Conservation (phyloP, 306 rosid genomes). For the Dryas drummondii region DNA sequence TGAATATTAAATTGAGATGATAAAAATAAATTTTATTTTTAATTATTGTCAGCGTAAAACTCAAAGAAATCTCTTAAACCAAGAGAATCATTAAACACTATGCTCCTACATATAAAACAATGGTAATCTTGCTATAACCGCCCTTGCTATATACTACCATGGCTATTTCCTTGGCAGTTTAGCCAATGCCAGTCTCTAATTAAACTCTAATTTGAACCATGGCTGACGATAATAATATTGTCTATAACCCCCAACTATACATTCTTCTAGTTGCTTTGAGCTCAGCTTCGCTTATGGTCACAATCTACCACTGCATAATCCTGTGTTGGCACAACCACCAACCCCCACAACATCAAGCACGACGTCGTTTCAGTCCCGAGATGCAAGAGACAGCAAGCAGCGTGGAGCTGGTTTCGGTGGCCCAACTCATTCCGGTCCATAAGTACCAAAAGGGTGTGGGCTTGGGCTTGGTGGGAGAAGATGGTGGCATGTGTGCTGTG, state of each 20-base stretch:
- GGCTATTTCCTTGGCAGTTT: background rate
- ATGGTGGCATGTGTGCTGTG: conserved; percentile 42
- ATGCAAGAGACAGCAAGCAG: background rate
- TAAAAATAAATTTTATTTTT: too few relatives aligned
- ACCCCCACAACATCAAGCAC: background rate
- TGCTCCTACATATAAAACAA: background rate
- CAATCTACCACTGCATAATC: conserved; percentile 43
- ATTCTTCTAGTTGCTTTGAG: conserved; percentile 42
- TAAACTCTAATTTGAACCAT: conserved; percentile 16
- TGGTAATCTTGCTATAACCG: background rate
- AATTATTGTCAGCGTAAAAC: too few relatives aligned
- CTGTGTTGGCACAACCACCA: conserved; percentile 35
- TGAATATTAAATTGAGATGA: too few relatives aligned
- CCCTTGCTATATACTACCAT: background rate
- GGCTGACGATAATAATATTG: background rate
- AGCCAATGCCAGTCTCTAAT: background rate
- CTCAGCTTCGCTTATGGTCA: conserved; percentile 43
- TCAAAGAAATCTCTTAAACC: too few relatives aligned
- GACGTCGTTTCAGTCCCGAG: background rate
- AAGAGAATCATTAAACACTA: too few relatives aligned
- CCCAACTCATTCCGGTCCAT: conserved; percentile 46
- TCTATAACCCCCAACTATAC: conserved; percentile 8
- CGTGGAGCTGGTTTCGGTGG: conserved; percentile 9
- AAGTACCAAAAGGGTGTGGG: conserved; percentile 20
- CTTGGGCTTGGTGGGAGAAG: conserved; percentile 5